Conservation (phyloP, 2,329 filamentous ascomycete genomes). For the Alternaria arbusti region DNA sequence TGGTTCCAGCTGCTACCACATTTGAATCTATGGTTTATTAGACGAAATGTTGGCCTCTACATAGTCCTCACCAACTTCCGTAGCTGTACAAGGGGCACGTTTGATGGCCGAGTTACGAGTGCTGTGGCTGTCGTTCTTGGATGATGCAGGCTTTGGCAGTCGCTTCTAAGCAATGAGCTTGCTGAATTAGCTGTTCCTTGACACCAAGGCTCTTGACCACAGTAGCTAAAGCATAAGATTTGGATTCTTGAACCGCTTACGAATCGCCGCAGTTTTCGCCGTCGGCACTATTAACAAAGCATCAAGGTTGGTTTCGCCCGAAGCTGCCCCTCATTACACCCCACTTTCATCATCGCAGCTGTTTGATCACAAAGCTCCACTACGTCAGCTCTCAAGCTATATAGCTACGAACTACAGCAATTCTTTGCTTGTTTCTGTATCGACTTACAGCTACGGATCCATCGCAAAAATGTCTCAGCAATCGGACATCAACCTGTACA, state of each 20-base stretch:
- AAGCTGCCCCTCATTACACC: slow-evolving; percentile 33
- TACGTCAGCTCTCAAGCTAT: not conserved
- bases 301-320: slow-evolving; percentile 23
- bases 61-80: too few species aligned
- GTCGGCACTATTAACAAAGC: slow-evolving; percentile 34
- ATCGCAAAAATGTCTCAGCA: slow-evolving; percentile 32
- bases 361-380: not conserved
- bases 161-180: not conserved
- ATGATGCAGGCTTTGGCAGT: not conserved
- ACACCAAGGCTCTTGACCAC: not conserved
- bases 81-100: too few species aligned
- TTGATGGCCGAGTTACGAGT: not conserved
- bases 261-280: not conserved
- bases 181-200: not conserved
- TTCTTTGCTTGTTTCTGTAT: not conserved
- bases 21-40: not conserved
- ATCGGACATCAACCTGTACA: slow-evolving; percentile 81
- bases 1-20: not conserved
- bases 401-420: not conserved
- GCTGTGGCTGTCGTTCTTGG: not conserved
- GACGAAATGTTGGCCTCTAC: not conserved
- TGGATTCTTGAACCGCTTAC: not conserved
- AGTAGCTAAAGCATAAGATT: not conserved
- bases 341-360: slow-evolving; percentile 13
- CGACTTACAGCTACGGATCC: not conserved